Percentiles rank a stretch among this genome's conserved stretches.
These are phyloP conservation scores for Vitis hybrid DNA, from an alignment of 177 flowering plant genomes.

Conservation along the genomic window DNA sequence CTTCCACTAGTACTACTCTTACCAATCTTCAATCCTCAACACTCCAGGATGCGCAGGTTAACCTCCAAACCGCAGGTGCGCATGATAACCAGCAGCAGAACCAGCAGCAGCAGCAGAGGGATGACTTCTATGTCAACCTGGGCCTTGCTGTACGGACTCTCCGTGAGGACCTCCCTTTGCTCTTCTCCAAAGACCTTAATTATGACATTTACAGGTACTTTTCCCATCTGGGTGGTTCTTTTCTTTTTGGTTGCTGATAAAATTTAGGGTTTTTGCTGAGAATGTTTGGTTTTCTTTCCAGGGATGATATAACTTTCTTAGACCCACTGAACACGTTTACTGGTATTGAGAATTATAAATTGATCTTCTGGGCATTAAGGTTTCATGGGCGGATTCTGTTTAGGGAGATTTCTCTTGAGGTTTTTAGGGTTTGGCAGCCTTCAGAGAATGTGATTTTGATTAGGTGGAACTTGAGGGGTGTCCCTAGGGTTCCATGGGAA, in stretches of 20 bases:
- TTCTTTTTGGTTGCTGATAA: neutral
- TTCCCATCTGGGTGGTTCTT: conserved; percentile 14
- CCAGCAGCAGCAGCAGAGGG: conserved; percentile 29
- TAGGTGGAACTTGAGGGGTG: conserved; percentile 82
- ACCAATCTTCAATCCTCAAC: conserved; percentile 50
- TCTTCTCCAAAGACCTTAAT: conserved; percentile 83
- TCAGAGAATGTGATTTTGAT: conserved; percentile 81
- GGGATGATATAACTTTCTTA: conserved; percentile 81
- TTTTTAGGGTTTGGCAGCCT: conserved; percentile 84
- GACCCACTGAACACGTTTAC: conserved; percentile 86
- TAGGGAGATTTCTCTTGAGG: conserved; percentile 69
- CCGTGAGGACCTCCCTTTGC: conserved; percentile 73
- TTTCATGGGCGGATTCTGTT: conserved; percentile 80
- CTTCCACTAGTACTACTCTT: conserved; percentile 17
- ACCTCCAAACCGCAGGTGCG: conserved; percentile 20
- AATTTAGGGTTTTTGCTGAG: neutral
- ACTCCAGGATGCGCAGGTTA: conserved; percentile 30
- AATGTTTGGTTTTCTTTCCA: conserved; percentile 23
- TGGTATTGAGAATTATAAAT: conserved; percentile 83
- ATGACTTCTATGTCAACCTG: conserved; percentile 80
- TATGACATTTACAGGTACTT: conserved; percentile 83
- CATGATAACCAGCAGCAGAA: conserved; percentile 35
- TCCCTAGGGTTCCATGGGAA: conserved; percentile 98
- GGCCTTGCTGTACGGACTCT: conserved; percentile 90
- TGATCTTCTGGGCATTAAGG: conserved; percentile 89